Percentiles rank a stretch among this genome's conserved stretches.
These are phyloP conservation scores for Lipomyces anomalus DNA, from an alignment of 805 yeast species.

Conservation along the genomic window DNA sequence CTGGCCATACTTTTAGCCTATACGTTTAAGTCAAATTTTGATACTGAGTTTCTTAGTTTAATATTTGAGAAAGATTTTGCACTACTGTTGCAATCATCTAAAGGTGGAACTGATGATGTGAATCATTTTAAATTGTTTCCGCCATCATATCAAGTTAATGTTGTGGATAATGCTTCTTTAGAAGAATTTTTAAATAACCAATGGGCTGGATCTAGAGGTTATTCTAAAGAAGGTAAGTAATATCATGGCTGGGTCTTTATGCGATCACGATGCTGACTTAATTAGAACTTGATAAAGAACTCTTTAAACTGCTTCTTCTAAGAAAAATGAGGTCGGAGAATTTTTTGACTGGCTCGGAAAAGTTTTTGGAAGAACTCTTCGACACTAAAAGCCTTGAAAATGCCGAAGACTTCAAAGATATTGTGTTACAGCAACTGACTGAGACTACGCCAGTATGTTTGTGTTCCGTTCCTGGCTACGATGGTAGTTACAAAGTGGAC, in stretches of 20 bases:
- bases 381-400: slow-evolving; percentile 1
- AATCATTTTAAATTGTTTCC: too few species aligned
- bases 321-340: slow-evolving; percentile 14
- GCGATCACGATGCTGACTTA: too few species aligned
- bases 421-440: slow-evolving; percentile 24
- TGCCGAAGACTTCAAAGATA: slow-evolving; percentile 2
- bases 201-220: too few species aligned
- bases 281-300: slow-evolving; percentile 12
- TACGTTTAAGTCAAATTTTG: background rate
- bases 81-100: too few species aligned
- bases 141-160: slow-evolving; percentile 1
- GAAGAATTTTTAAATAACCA: slow-evolving; percentile 11
- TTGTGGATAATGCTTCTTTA: slow-evolving; percentile 9
- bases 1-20: slow-evolving; percentile 36
- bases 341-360: slow-evolving; percentile 8
- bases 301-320: slow-evolving; percentile 13
- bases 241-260: too few species aligned
- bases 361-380: slow-evolving; percentile 5
- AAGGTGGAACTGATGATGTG: too few species aligned
- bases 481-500: slow-evolving; percentile 54
- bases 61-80: background rate
- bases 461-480: slow-evolving; percentile 57
- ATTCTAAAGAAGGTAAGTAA: too few species aligned
- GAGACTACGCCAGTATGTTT: slow-evolving; percentile 43
- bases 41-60: background rate